Evolutionary conservation across 2,329 filamentous ascomycete species (phyloP), one percentile per base, ranked within the genome.

Genomic region (Alternaria hordeiaustralica): DNA sequence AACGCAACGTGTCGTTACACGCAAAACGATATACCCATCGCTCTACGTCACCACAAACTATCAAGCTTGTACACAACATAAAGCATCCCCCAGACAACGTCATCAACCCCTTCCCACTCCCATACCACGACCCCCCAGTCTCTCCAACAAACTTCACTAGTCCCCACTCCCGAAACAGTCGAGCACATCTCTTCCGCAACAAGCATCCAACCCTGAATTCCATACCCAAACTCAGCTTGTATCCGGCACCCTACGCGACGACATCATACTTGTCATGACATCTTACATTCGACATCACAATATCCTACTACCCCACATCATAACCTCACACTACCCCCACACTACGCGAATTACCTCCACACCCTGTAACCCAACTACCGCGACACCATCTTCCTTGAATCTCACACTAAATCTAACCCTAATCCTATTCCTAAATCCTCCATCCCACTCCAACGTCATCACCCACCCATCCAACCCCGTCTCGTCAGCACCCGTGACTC

Each of bases 391-490:
- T 41, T 41, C 36, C 4, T 15, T 41, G 15, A 6, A 11, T 41
- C 15, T 11, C 10, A 41, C n/a, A 18, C n/a, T 5, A 0, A 0
- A 41, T 41, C 4, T 18, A 18, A 18, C n/a, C 36, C n/a, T 18
- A 6, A 11, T 6, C 5, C 9, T 6, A 41, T 11, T 18, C 2
- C 8, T 3, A 0, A 36, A 36, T 9, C 4, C 33, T 36, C 1
- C 15, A 53, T 41, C 20, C 28, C 49, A 41, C 49, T 41, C 20
- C 33, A 45, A 65, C 21, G 43, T 68, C 36, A 61, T 69, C 33
- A 66, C 56, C 21, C 68, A 18, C 56, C 21, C 68, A 18, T 41
- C 18, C 66, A 67, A 53, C 61, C 67, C 13, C 58, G 65, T 58
- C 58, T 65, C 13, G 62, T 67, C 47, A 68, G 60, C 45, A 64